Conservation (phyloP, 495 filamentous ascomycete genomes). For the Neurospora sp. region DNA sequence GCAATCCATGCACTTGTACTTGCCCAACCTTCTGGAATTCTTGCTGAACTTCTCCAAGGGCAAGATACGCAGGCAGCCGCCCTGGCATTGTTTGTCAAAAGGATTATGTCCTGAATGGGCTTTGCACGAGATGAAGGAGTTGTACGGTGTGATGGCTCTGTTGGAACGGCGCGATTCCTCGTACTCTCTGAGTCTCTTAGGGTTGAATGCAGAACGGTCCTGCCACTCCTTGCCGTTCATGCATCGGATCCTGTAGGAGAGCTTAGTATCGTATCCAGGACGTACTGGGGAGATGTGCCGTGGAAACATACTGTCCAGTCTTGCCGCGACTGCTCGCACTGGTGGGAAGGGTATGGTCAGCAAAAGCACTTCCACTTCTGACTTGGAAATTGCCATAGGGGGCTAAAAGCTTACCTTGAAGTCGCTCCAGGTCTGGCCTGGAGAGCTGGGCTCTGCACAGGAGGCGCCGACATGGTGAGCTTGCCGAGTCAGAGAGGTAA, state of each 20-base stretch:
- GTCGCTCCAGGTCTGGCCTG: neutral
- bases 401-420: neutral
- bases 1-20: neutral
- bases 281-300: neutral
- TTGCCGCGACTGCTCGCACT: neutral
- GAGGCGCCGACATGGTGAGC: neutral
- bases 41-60: slow-evolving; percentile 46
- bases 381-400: neutral
- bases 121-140: slow-evolving; percentile 18
- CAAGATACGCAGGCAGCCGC: slow-evolving; percentile 40
- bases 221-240: slow-evolving; percentile 34
- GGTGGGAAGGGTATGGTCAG: neutral
- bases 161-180: slow-evolving; percentile 1
- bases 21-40: slow-evolving; percentile 38
- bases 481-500: neutral
- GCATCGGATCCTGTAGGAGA: slow-evolving; percentile 37
- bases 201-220: slow-evolving; percentile 30
- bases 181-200: slow-evolving; percentile 34
- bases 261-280: neutral
- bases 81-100: slow-evolving; percentile 18
- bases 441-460: neutral
- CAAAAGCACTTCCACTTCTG: neutral
- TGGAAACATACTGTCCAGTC: neutral
- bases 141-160: slow-evolving; percentile 11
- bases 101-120: slow-evolving; percentile 7